phyloP scores from a whole-genome alignment of 2,329 filamentous ascomycete genomes.

The Anthostomella pinea region DNA sequence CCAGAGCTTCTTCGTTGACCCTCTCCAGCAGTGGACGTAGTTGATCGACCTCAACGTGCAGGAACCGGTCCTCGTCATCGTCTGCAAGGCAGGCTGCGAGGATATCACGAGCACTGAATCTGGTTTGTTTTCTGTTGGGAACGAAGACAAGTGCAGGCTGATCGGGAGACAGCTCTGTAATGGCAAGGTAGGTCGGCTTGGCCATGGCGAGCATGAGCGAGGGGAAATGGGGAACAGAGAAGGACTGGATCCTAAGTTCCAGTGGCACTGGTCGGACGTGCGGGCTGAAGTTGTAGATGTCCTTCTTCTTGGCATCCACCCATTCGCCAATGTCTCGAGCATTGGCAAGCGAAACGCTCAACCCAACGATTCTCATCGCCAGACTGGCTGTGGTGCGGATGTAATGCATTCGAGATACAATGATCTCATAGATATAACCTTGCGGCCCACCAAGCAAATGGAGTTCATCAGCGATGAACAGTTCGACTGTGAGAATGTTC shows the following conservation, averaged over 20 bases:
- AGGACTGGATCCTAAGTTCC: constrained; percentile 93
- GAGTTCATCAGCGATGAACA: constrained; percentile 93
- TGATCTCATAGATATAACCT: constrained; percentile 90
- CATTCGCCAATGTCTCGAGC: constrained; percentile 93
- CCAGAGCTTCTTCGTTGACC: constrained; percentile 81
- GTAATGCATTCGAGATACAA: constrained; percentile 97
- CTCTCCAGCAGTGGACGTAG: constrained; percentile 77
- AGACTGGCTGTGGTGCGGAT: constrained; percentile 86
- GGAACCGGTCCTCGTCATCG: constrained; percentile 89
- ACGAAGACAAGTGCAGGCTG: constrained; percentile 92
- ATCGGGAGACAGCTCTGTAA: constrained; percentile 82
- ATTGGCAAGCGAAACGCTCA: constrained; percentile 90
- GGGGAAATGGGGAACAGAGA: constrained; percentile 93
- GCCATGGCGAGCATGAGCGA: constrained; percentile 99
- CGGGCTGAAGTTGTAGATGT: constrained; percentile 97
- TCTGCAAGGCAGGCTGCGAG: constrained; percentile 84
- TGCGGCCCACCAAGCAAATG: constrained; percentile 85
- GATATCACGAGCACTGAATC: constrained; percentile 81
- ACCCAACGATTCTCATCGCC: constrained; percentile 79
- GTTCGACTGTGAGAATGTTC: constrained; percentile 84
- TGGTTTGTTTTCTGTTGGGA: constrained; percentile 87
- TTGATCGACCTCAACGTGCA: constrained; percentile 80
- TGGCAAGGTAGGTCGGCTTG: constrained; percentile 85
- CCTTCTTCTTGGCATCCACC: constrained; percentile 97
- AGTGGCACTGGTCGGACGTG: constrained; percentile 84